These are phyloP conservation scores for Funneliformis geosporum DNA, from an alignment of 192 early-diverging fungal genomes.

Conservation along the genomic window DNA sequence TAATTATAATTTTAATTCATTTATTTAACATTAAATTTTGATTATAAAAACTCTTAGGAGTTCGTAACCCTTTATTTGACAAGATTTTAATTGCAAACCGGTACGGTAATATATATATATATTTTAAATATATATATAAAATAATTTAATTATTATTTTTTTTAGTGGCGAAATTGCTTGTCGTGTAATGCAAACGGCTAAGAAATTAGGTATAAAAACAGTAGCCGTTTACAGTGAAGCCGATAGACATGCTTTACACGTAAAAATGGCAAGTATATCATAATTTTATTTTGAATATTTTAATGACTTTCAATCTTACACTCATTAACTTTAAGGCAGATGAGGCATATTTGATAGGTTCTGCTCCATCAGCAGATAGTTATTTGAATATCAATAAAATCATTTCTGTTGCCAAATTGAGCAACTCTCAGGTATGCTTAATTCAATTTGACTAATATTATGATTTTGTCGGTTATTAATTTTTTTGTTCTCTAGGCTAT, in stretches of 20 bases:
- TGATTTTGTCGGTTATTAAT: neutral
- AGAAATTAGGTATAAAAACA: constrained; percentile 89
- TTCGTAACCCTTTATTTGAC: constrained; percentile 84
- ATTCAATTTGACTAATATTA: neutral
- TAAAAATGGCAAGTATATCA: constrained; percentile 61
- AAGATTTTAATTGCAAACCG: constrained; percentile 97
- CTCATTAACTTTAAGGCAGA: constrained; percentile 65
- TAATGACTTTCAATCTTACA: constrained; percentile 4
- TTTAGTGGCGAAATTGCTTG: constrained; percentile 78
- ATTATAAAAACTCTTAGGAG: constrained; percentile 36
- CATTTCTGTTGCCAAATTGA: constrained; percentile 70
- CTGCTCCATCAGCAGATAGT: constrained; percentile 74
- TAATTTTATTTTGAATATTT: neutral
- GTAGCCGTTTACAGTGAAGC: constrained; percentile 93
- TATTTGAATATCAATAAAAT: constrained; percentile 84
- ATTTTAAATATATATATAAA: neutral
- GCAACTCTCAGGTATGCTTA: constrained; percentile 69
- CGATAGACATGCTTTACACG: constrained; percentile 83
- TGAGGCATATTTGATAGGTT: constrained; percentile 90
- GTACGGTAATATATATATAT: constrained; percentile 39
- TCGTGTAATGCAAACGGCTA: constrained; percentile 80
- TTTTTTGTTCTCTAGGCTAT: constrained; percentile 63
- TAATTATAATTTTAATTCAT: neutral
- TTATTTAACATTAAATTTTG: neutral
- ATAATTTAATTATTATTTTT: constrained; percentile 15